phyloP scores from a whole-genome alignment of 192 early-diverging fungal genomes.

The Oehlia diaphana region DNA sequence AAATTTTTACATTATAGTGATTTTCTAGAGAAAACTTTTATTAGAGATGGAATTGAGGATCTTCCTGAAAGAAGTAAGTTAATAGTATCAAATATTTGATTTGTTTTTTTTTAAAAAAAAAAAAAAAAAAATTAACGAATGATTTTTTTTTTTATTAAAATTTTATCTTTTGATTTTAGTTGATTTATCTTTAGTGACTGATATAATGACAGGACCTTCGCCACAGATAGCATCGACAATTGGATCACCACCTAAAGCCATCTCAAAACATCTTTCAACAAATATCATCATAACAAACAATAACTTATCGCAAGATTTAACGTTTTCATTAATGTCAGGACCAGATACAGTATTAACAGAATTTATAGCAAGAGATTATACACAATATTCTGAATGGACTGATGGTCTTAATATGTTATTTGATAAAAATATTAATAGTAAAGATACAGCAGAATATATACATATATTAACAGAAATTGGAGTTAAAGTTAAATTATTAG shows the following conservation, averaged over 20 bases:
- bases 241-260: background rate
- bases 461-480: conserved; percentile 65
- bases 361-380: conserved; percentile 48
- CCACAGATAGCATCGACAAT: background rate
- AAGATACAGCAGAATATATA: conserved; percentile 66
- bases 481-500: conserved; percentile 65
- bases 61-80: conserved; percentile 56
- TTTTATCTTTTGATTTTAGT: conserved; percentile 11
- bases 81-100: background rate
- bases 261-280: background rate
- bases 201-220: conserved; percentile 27
- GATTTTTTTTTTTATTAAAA: background rate
- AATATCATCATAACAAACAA: background rate
- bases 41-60: conserved; percentile 39
- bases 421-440: conserved; percentile 60
- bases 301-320: conserved; percentile 5
- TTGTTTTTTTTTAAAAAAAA: conserved; percentile 2
- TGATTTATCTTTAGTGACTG: conserved; percentile 36
- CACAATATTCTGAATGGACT: conserved; percentile 67
- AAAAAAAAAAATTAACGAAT: background rate
- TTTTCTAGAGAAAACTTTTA: conserved; percentile 47
- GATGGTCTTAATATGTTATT: conserved; percentile 75
- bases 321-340: conserved; percentile 47
- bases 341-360: conserved; percentile 49
- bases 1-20: conserved; percentile 69